Evolutionary conservation across 345 rosid genomes (phyloP).

Genomic region (Hypericum perforatum): DNA sequence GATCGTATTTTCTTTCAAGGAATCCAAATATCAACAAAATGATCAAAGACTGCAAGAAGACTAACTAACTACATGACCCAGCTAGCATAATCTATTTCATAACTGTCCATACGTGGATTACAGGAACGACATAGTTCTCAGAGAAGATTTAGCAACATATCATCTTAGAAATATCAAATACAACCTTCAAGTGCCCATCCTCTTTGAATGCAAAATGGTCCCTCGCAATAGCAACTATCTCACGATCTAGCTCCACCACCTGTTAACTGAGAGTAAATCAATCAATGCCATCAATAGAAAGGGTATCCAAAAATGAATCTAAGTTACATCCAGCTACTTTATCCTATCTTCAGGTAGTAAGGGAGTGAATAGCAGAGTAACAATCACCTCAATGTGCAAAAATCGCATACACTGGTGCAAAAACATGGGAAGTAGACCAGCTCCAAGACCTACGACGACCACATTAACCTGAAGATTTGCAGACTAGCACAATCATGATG

Average conservation of each 20-base stretch:
- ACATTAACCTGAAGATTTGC: slow-evolving; percentile 44
- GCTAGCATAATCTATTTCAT: too few species aligned
- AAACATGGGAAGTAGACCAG: slow-evolving; percentile 95
- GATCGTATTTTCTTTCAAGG: too few species aligned
- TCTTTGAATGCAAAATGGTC: slow-evolving; percentile 62
- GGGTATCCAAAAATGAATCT: slow-evolving; percentile 6
- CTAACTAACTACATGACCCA: too few species aligned
- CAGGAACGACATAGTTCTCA: too few species aligned
- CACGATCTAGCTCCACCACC: slow-evolving; percentile 88
- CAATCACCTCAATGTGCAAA: slow-evolving; percentile 56
- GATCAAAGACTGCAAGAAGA: too few species aligned
- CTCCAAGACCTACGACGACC: slow-evolving; percentile 88
- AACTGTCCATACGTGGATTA: too few species aligned
- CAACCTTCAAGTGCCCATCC: slow-evolving; percentile 58
- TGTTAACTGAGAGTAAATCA: slow-evolving; percentile 20
- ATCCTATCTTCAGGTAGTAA: background rate
- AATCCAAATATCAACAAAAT: too few species aligned
- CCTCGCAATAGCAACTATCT: slow-evolving; percentile 45
- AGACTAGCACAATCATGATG: too few species aligned
- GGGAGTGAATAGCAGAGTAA: background rate
- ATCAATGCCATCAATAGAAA: slow-evolving; percentile 5
- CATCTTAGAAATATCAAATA: background rate
- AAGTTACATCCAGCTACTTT: background rate
- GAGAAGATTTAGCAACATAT: too few species aligned
- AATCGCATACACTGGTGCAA: slow-evolving; percentile 57